phyloP scores from a whole-genome alignment of 805 yeast genomes.

The Barnettozyma pratensis region DNA sequence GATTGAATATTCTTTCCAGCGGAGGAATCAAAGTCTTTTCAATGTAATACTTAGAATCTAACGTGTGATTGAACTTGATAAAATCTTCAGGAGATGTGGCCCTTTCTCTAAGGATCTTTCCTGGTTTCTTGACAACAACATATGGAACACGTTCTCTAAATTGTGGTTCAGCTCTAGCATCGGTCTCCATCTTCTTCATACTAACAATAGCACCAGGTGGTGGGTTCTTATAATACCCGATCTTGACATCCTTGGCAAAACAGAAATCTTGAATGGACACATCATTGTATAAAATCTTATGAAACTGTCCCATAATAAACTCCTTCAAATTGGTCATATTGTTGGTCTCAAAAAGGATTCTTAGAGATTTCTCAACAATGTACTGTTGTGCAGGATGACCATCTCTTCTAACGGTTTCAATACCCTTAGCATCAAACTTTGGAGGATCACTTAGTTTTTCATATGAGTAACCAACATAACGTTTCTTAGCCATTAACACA shows the following conservation, averaged over 20 bases:
- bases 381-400: conserved; percentile 91
- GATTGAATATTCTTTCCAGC: conserved; percentile 71
- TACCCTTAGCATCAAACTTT: conserved; percentile 91
- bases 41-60: conserved; percentile 86
- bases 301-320: conserved; percentile 63
- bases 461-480: conserved; percentile 86
- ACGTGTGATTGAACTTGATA: conserved; percentile 37
- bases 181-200: conserved; percentile 53
- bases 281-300: conserved; percentile 54
- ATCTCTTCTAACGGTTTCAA: conserved; percentile 90
- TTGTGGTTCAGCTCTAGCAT: conserved; percentile 77
- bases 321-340: conserved; percentile 67
- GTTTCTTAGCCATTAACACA: conserved; percentile 74
- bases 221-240: conserved; percentile 77
- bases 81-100: conserved; percentile 76
- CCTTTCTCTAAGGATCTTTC: conserved; percentile 63
- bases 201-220: conserved; percentile 94
- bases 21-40: conserved; percentile 85
- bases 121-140: conserved; percentile 61
- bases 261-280: conserved; percentile 78
- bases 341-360: conserved; percentile 63
- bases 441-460: conserved; percentile 50
- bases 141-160: conserved; percentile 86
- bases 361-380: conserved; percentile 65
- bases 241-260: conserved; percentile 83